Conservation (phyloP, 257 asterid genomes). For the Penstemon barbatus region DNA sequence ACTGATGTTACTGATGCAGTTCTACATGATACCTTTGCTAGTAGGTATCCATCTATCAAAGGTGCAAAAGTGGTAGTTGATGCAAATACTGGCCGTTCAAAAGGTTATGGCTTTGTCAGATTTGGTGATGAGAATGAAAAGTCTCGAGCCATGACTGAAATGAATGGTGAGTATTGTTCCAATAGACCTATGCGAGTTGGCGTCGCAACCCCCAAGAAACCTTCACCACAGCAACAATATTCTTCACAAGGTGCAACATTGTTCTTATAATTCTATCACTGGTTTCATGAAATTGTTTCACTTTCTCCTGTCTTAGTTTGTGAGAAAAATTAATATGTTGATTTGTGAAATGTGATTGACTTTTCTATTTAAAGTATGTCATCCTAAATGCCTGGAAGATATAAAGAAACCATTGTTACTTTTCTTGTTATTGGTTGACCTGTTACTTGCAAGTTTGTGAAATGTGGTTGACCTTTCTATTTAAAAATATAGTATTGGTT, state of each 20-base stretch:
- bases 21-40: constrained; percentile 70
- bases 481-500: too few relatives aligned
- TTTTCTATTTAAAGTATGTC: background rate
- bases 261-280: constrained; percentile 16
- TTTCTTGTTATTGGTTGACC: background rate
- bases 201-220: constrained; percentile 83
- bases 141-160: constrained; percentile 75
- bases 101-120: constrained; percentile 93
- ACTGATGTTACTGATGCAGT: constrained; percentile 76
- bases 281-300: background rate
- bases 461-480: background rate
- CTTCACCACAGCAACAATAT: constrained; percentile 59
- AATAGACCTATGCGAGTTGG: constrained; percentile 83
- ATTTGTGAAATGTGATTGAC: background rate
- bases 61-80: constrained; percentile 92
- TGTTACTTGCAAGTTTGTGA: background rate
- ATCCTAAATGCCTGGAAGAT: background rate
- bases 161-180: constrained; percentile 83
- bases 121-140: constrained; percentile 82
- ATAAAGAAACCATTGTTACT: too few relatives aligned
- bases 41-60: constrained; percentile 74
- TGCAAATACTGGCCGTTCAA: constrained; percentile 74
- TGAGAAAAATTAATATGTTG: background rate
- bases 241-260: constrained; percentile 62
- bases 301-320: background rate